Base-by-base conservation (phyloP, 371 early-diverging fungal genomes). In the Mortierella sp. region DNA sequence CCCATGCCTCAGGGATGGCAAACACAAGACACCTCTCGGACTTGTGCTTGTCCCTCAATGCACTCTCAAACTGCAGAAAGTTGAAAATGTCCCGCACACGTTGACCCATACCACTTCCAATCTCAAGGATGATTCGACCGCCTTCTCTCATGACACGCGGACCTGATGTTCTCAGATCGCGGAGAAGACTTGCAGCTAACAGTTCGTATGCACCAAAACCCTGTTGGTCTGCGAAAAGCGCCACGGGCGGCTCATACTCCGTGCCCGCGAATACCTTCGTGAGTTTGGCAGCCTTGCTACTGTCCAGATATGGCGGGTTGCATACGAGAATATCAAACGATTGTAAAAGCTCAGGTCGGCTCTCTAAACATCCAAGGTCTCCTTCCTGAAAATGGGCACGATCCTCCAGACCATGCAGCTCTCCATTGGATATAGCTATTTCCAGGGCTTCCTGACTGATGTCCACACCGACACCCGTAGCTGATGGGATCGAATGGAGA, bases 281-380 rank as follows among this genome's bases (percentile, higher is more conserved):
- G 57, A 78, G 72, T 49, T 76, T 76, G 48, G 54, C 52, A 6
- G 69, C 67, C 23, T 78, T 83, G 13, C 59, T 56, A 2, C 71
- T 61, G 30, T 87, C 83, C 14, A 91, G 79, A 63, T 93, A 93
- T 0, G 93, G 93, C 12, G 93, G 93, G 52, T 93, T 93, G 67
- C 92, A 93, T 0, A 90, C 86, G 5, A 91, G 67, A n/a, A 92
- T 41, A 69, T 91, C 89, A 58, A 84, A 90, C 0, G 84, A 72
- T 2, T 80, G 72, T 4, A 49, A 31, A 46, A 58, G 18, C 21
- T 45, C 34, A 47, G 21, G 18, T 49, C 55, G 45, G 9, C 60
- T 53, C 26, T 74, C 50, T 43, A 88, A 34, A 23, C 55, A n/a
- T 5, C 81, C 68, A 79, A 91, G 81, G 19, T 84, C 83, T 28